Base-by-base conservation (phyloP, 176 grass and related monocot genomes). In the Carex myosuroides region DNA sequence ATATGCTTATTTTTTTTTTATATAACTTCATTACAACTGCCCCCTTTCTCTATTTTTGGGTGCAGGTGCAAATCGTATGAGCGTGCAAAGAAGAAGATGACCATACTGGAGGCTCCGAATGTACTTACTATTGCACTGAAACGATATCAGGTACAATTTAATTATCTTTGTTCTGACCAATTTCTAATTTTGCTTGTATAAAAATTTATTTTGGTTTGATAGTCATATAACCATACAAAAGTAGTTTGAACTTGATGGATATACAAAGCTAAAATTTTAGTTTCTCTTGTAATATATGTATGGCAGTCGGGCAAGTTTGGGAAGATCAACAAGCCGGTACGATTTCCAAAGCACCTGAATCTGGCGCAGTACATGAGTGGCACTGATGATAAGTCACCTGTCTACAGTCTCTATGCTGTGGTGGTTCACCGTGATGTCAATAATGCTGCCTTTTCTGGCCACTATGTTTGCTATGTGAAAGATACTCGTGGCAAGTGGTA, bases 391-490 rank as follows among this genome's bases (percentile, higher is more conserved):
- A 88, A 67, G 69, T 86, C 84, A 10, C 91, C 95, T 33, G 88
- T 98, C 67, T 98, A 98, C 65, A 76, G 71, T 44, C 85, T 98
- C 14, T 98, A 98, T 86, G 95, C 95, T 35, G 95, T 94, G 8
- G 91, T 98, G 80, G 95, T 98, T 35, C 95, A 98, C 72, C 69
- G 37, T 67, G 91, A 93, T 88, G 82, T 91, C 35, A 88, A 70
- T 56, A 90, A 94, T 89, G 79, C 89, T 18, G 56, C 92, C 39
- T 87, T 80, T 84, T 98, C 91, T 85, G 95, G 95, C 46, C 95
- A 98, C 55, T 98, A 98, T 81, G 80, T 98, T 16, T 94, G 92
- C 68, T 98, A 93, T 81, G 91, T 95, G 56, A 98, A 94, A 80
- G 95, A 93, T 85, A 64, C 86, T 2, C 86, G 86, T 30, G 90